phyloP scores from a whole-genome alignment of 768 basidiomycete genomes.

The Mrakia hoshinonis region DNA sequence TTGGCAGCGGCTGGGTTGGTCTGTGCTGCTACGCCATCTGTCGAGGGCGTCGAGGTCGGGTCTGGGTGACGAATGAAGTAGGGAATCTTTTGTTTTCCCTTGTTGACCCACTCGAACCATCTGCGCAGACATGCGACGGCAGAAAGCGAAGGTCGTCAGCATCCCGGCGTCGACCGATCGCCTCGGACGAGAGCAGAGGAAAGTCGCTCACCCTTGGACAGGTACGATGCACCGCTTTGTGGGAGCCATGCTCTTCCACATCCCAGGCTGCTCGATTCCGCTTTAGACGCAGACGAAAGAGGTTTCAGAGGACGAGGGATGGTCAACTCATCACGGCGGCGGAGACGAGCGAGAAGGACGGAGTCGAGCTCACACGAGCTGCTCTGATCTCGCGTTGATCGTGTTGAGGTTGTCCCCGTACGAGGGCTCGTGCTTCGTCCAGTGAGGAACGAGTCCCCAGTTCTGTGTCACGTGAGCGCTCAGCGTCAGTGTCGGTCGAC shows the following conservation, averaged over 20 bases:
- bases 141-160: not conserved
- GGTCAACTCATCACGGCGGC: not conserved
- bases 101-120: not conserved
- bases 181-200: not conserved
- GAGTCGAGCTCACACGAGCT: conserved; percentile 44
- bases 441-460: conserved; percentile 84
- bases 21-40: not conserved
- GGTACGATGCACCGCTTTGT: conserved; percentile 72
- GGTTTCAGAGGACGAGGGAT: not conserved
- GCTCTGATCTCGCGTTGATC: conserved; percentile 83
- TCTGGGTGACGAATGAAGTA: not conserved
- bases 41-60: too few relatives aligned
- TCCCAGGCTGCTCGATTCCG: conserved; percentile 52
- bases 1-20: not conserved
- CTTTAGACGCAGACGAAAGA: conserved; percentile 26
- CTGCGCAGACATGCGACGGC: not conserved
- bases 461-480: conserved; percentile 32
- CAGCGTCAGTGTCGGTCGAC: conserved; percentile 9
- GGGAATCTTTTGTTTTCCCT: not conserved
- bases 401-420: conserved; percentile 56
- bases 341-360: not conserved
- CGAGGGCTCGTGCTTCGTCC: conserved; percentile 63
- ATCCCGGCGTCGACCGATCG: not conserved
- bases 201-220: conserved; percentile 56
- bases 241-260: conserved; percentile 78